Conservation (phyloP, 2,329 filamentous ascomycete genomes). For the Chaetomium globosum region DNA sequence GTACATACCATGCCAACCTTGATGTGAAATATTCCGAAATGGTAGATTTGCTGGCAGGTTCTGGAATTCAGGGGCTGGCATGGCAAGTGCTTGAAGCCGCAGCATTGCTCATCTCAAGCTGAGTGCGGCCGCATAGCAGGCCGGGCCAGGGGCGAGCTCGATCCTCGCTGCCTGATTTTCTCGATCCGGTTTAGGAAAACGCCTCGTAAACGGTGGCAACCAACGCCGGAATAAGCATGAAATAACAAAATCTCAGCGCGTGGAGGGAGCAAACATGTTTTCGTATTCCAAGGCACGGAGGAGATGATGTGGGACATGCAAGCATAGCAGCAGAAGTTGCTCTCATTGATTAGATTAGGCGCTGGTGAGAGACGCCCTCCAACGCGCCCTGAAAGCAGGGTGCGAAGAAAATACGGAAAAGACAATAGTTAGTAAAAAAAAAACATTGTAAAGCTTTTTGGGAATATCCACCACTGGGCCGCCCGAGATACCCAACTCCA, state of each 20-base stretch:
- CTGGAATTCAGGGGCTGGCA: background rate
- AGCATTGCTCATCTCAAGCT: background rate
- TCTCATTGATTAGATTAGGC: slow-evolving; percentile 8
- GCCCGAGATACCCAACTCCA: slow-evolving; percentile 5
- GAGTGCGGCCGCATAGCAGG: background rate
- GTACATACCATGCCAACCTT: background rate
- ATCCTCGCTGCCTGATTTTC: slow-evolving; percentile 4
- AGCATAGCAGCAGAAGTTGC: background rate
- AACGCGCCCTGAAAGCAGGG: background rate
- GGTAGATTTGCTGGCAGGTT: background rate
- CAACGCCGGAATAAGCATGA: background rate
- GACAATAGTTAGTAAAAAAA: background rate
- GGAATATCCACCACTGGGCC: slow-evolving; percentile 16
- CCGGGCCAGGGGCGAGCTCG: background rate
- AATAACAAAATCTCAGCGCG: background rate
- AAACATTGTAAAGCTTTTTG: slow-evolving; percentile 13
- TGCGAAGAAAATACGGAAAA: background rate
- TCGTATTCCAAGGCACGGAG: background rate
- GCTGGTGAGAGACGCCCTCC: background rate
- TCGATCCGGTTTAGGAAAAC: slow-evolving; percentile 1
- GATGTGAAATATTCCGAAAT: background rate
- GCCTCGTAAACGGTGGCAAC: background rate
- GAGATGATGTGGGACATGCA: background rate
- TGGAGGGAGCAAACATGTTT: background rate
- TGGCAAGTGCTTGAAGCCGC: too few relatives aligned